Percentiles rank a stretch among this genome's conserved stretches.
Evolutionary conservation across 345 rosid genomes (phyloP).

Genomic region (Camelina laxa): DNA sequence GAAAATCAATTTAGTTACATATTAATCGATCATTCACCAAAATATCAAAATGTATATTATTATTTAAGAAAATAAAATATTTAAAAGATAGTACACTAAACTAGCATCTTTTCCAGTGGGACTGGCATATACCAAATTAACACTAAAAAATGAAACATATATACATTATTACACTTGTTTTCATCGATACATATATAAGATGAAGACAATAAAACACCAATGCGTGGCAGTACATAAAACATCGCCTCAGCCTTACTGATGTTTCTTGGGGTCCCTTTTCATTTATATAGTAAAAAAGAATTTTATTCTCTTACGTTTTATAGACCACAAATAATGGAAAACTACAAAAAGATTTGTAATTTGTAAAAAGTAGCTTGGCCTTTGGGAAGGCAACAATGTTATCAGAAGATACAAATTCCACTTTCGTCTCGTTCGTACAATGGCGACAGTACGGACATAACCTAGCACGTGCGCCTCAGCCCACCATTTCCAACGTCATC

Average conservation of each 20-base stretch:
- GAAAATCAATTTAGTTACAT: too few relatives aligned
- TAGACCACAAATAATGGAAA: not conserved
- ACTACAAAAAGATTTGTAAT: not conserved
- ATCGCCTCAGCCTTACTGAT: not conserved
- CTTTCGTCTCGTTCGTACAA: conserved; percentile 26
- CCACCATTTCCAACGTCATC: conserved; percentile 26
- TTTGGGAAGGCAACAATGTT: conserved; percentile 11
- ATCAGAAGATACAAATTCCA: not conserved
- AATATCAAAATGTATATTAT: too few relatives aligned
- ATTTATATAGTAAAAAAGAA: not conserved
- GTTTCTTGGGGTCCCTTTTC: not conserved
- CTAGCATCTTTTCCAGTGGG: too few relatives aligned
- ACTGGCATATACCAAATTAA: too few relatives aligned
- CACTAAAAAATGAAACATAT: too few relatives aligned
- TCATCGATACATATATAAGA: too few relatives aligned
- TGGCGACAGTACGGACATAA: conserved; percentile 10
- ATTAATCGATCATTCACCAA: too few relatives aligned
- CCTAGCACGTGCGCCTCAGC: conserved; percentile 25
- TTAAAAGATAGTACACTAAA: too few relatives aligned
- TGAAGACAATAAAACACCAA: not conserved
- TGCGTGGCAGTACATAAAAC: not conserved
- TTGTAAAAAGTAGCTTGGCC: not conserved
- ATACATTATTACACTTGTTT: too few relatives aligned
- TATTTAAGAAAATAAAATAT: too few relatives aligned
- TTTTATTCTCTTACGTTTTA: not conserved